Conservation (phyloP, 2,329 filamentous ascomycete species). For the Venturia nashicola region DNA sequence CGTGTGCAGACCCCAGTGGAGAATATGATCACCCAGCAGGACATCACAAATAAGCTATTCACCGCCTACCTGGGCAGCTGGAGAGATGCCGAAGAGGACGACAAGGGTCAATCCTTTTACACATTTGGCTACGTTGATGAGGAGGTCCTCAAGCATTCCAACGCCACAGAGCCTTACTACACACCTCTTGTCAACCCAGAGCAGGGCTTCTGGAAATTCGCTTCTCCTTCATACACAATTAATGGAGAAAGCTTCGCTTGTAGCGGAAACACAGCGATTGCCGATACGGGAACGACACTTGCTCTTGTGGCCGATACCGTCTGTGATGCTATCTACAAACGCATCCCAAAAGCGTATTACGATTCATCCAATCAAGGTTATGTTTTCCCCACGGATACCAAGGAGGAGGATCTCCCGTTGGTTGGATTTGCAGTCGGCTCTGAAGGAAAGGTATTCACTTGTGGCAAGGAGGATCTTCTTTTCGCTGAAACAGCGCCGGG, state of each 20-base stretch:
- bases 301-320: constrained; percentile 50
- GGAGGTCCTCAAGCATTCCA: constrained; percentile 42
- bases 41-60: constrained; percentile 49
- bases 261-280: constrained; percentile 51
- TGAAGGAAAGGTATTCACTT: constrained; percentile 39
- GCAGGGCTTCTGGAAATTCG: constrained; percentile 57
- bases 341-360: constrained; percentile 47
- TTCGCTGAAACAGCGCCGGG: constrained; percentile 44
- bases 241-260: constrained; percentile 41
- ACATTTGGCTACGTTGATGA: constrained; percentile 63
- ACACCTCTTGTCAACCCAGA: constrained; percentile 46
- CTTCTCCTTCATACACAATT: constrained; percentile 44
- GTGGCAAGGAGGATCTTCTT: constrained; percentile 51
- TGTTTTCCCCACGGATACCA: constrained; percentile 44
- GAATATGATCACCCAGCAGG: constrained; percentile 51
- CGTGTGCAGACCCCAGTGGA: constrained; percentile 51
- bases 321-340: constrained; percentile 49
- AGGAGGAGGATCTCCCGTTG: constrained; percentile 42
- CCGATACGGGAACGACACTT: constrained; percentile 60
- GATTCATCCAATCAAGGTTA: constrained; percentile 47
- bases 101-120: constrained; percentile 47
- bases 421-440: constrained; percentile 51
- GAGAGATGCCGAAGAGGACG: constrained; percentile 33
- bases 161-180: constrained; percentile 45
- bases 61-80: constrained; percentile 50